Percentiles rank a stretch among this genome's conserved stretches.
These are phyloP conservation scores for Boletales sp. DNA, from an alignment of 768 basidiomycete species.

Conservation along the genomic window DNA sequence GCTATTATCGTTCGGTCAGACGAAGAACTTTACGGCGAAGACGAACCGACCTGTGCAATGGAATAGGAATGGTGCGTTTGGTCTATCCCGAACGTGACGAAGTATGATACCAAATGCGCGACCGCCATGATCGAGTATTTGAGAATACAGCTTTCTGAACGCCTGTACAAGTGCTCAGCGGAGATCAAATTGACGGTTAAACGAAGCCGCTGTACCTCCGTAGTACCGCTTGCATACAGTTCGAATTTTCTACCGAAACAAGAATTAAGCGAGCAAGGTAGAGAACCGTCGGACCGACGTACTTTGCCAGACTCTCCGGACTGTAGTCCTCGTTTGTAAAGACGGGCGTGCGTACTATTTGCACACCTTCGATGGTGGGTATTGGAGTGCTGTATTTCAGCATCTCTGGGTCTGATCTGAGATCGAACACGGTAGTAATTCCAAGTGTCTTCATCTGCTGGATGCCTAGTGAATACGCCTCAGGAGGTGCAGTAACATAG, in stretches of 20 bases:
- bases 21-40: neutral
- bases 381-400: conserved; percentile 64
- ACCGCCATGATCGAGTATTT: conserved; percentile 75
- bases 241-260: conserved; percentile 37
- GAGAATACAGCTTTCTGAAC: conserved; percentile 76
- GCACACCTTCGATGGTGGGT: conserved; percentile 61
- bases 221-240: conserved; percentile 76
- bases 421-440: conserved; percentile 67
- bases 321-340: conserved; percentile 73
- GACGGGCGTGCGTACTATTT: conserved; percentile 60
- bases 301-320: conserved; percentile 82
- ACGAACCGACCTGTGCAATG: conserved; percentile 63
- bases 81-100: conserved; percentile 68
- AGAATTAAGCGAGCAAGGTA: conserved; percentile 1
- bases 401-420: conserved; percentile 79
- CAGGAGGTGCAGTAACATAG: neutral
- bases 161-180: conserved; percentile 41
- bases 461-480: conserved; percentile 44
- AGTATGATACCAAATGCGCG: conserved; percentile 67
- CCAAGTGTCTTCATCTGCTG: conserved; percentile 55
- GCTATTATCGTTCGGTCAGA: conserved; percentile 34
- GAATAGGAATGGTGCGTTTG: conserved; percentile 62
- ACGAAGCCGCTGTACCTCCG: conserved; percentile 49
- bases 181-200: neutral
- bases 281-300: conserved; percentile 49